A percentile compares a stretch with the other conserved stretches of the same genome.
Conservation (phyloP, 2,329 filamentous ascomycete species). For the Triangularia setosa region DNA sequence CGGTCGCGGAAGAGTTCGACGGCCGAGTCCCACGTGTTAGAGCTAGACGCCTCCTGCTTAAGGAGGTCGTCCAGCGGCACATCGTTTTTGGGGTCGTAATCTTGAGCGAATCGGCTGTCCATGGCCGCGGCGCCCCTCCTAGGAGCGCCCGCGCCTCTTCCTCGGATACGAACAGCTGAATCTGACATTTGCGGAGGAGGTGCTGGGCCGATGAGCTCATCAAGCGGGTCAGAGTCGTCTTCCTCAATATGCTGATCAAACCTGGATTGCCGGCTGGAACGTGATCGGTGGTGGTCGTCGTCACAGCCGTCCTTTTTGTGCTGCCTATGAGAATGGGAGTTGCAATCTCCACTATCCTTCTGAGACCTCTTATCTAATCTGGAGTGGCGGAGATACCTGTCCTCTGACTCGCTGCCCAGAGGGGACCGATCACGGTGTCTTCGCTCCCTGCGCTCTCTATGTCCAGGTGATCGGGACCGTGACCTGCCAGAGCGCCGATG, state of each 20-base stretch:
- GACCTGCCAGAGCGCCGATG: conserved; percentile 14
- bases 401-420: conserved; percentile 17
- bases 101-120: conserved; percentile 72
- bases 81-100: conserved; percentile 57
- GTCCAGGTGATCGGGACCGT: conserved; percentile 19
- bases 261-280: not conserved
- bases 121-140: conserved; percentile 59
- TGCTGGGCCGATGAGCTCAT: conserved; percentile 72
- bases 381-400: conserved; percentile 12
- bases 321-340: not conserved
- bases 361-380: conserved; percentile 14
- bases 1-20: conserved; percentile 75
- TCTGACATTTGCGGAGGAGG: conserved; percentile 43
- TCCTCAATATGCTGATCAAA: not conserved
- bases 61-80: conserved; percentile 45
- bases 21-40: conserved; percentile 73
- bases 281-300: not conserved
- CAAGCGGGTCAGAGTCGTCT: conserved; percentile 65
- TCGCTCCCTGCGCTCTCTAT: not conserved
- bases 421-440: conserved; percentile 23
- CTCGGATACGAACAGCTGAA: conserved; percentile 58
- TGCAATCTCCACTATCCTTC: not conserved
- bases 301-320: not conserved
- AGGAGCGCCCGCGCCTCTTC: conserved; percentile 59
- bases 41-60: conserved; percentile 22